Evolutionary conservation across 2,329 filamentous ascomycete genomes (phyloP), one percentile per base, ranked within the genome.

Genomic region (Drechslera avenae): DNA sequence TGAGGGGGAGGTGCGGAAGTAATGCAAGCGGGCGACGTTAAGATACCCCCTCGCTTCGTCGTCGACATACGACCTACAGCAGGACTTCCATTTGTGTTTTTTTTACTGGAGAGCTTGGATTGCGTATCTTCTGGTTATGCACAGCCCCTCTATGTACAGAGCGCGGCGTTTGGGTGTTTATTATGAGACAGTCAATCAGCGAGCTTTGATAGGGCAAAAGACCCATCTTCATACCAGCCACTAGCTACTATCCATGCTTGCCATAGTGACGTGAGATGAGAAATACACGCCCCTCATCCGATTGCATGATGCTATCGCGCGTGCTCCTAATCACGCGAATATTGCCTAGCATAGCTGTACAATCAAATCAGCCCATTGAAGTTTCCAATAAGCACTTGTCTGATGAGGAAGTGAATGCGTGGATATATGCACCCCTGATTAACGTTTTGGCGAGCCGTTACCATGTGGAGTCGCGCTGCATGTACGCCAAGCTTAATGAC

Each of bases 11-110:
- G 46, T 18, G 44, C 32, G 35, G 46, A 50, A 31, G 42, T 48
- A 47, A 47, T 50, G 18, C 46, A 52, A 35, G 48, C 44, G 45
- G 52, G 45, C 30, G 37, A 50, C 44, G 39, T 49, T 39, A 23
- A 52, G 55, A 58, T 58, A 56, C 55, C 55, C 55, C 47, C 48
- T 56, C 52, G 55, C 48, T 50, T 33, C 40, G 46, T 33, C 40
- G 46, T 52, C 39, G 46, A 23, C 37, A 48, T n/a, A 47, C 39
- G 39, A 41, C 45, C 48, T 42, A 40, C 14, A 40, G 52, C 48
- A 52, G 45, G 45, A 51, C 16, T 50, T 56, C 39, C 39, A 23
- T 58, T 50, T 57, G 48, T n/a, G n/a, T n/a, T 56, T 47, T 42
- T 18, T 50, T 43, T 17, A n/a, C 13, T 31, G 17, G 13, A 14